Base-by-base conservation (phyloP, 805 yeast genomes). In the Saturnispora dispora region DNA sequence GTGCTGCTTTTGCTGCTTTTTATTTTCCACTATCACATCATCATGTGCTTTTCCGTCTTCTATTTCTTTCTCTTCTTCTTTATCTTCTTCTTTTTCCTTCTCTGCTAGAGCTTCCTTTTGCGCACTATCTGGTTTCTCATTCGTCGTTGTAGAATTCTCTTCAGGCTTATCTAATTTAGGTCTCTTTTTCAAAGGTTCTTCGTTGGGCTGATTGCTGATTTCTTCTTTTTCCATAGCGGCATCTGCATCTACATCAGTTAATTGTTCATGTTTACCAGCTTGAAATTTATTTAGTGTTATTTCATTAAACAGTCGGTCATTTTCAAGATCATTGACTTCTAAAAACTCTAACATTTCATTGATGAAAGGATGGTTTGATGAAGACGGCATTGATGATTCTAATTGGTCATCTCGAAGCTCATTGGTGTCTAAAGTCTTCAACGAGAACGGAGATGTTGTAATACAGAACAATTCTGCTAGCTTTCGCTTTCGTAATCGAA, bases 401-500 rank as follows among this genome's bases (percentile, higher is more conserved):
- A 27, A 30, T 5, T 42, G 43, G 15, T 13, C 25, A 58, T 66
- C 72, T 55, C 70, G 74, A 25, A 65, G 69, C 55, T 58, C 70
- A 52, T 62, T 65, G 30, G 59, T 71, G 47, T 58, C 71, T 53
- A 60, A 71, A 53, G 73, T 72, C 56, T 61, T 68, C 46, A 70
- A 80, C 51, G 76, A 61, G 52, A 71, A 68, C 18, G 82, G 78
- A 48, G 78, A 64, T 53, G 78, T 64, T 10, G 85, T 71, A 13
- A 83, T 74, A 55, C 81, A 77, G 60, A 79, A 83, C 17, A 83
- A 66, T 62, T 82, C 85, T 1, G 83, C 73, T 23, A 83, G 68
- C 59, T 79, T 79, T 27, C 82, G 68, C 58, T 79, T 79, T 46
- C 88, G 69, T 44, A 70, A 69, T 53, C 71, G 69, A 11, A 78